A percentile compares a stretch with the other conserved stretches of the same genome.
Evolutionary conservation across 805 yeast genomes (phyloP).

Genomic region (Lipomyces chichibuensis): DNA sequence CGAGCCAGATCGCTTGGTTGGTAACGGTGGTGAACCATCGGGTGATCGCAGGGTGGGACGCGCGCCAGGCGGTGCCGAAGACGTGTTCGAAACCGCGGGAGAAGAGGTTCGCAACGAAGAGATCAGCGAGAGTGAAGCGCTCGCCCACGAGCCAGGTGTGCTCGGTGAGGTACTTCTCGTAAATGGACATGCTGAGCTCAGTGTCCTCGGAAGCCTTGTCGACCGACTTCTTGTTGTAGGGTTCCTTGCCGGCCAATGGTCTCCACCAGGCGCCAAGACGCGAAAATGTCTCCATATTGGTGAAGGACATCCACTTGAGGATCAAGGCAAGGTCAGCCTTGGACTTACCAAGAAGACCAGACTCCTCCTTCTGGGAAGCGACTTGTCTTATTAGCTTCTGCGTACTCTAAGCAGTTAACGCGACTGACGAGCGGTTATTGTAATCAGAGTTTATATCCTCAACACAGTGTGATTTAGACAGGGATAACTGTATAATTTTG

Average conservation of each 20-base stretch:
- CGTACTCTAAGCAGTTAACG: background rate
- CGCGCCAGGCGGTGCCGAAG: constrained; percentile 69
- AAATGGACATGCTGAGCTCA: constrained; percentile 15
- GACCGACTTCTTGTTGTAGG: constrained; percentile 75
- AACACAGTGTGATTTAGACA: constrained; percentile 44
- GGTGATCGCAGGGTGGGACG: constrained; percentile 60
- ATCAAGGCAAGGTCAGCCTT: constrained; percentile 65
- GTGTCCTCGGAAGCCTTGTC: constrained; percentile 51
- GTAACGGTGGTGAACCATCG: constrained; percentile 72
- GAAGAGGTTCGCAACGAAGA: constrained; percentile 54
- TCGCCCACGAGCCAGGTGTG: constrained; percentile 75
- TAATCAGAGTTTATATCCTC: constrained; percentile 22
- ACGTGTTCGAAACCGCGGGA: constrained; percentile 60
- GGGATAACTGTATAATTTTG: constrained; percentile 48
- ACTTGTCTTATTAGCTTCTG: constrained; percentile 22
- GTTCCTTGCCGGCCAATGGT: constrained; percentile 64
- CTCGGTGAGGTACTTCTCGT: constrained; percentile 60
- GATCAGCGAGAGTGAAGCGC: constrained; percentile 66
- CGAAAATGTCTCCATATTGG: constrained; percentile 66
- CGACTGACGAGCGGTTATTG: background rate
- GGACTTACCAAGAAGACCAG: constrained; percentile 65
- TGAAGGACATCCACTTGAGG: constrained; percentile 76
- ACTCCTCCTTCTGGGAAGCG: constrained; percentile 40
- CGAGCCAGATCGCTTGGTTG: constrained; percentile 52
- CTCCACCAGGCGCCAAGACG: constrained; percentile 55